Conservation (phyloP, 768 basidiomycete genomes). For the Tricholoma terreum region DNA sequence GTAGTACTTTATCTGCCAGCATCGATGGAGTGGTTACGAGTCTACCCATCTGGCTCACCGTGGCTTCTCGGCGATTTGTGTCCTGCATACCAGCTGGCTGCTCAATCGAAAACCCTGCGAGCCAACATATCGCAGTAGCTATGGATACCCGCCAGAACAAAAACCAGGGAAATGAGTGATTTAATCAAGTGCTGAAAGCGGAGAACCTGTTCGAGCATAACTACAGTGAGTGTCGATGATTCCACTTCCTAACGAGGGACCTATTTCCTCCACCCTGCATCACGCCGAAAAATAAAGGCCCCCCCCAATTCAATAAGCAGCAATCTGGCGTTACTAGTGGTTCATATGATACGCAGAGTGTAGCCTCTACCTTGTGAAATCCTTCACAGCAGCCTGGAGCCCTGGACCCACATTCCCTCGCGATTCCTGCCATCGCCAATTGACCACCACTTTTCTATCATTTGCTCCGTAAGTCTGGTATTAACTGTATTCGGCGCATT, state of each 20-base stretch:
- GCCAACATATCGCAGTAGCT: too few relatives aligned
- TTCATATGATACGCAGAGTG: neutral
- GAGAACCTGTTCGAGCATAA: neutral
- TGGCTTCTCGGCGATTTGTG: too few relatives aligned
- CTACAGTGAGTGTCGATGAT: neutral
- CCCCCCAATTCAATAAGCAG: too few relatives aligned
- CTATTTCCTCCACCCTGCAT: neutral
- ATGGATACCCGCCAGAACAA: too few relatives aligned
- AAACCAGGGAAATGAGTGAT: too few relatives aligned
- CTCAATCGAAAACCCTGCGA: too few relatives aligned
- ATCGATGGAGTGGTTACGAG: too few relatives aligned
- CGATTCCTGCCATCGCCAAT: conserved; percentile 71
- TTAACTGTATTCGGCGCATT: conserved; percentile 19
- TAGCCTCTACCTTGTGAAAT: neutral
- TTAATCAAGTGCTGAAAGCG: neutral
- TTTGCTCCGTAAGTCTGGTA: conserved; percentile 35
- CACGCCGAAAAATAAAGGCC: neutral
- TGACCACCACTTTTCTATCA: conserved; percentile 91
- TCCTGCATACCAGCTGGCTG: too few relatives aligned
- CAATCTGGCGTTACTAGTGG: neutral
- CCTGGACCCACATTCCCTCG: conserved; percentile 73
- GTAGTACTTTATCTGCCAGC: too few relatives aligned
- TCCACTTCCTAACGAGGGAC: neutral
- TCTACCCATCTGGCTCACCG: too few relatives aligned
- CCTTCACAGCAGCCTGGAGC: conserved; percentile 24